phyloP scores from a whole-genome alignment of 805 yeast species.

The Metschnikowia henanensis region DNA sequence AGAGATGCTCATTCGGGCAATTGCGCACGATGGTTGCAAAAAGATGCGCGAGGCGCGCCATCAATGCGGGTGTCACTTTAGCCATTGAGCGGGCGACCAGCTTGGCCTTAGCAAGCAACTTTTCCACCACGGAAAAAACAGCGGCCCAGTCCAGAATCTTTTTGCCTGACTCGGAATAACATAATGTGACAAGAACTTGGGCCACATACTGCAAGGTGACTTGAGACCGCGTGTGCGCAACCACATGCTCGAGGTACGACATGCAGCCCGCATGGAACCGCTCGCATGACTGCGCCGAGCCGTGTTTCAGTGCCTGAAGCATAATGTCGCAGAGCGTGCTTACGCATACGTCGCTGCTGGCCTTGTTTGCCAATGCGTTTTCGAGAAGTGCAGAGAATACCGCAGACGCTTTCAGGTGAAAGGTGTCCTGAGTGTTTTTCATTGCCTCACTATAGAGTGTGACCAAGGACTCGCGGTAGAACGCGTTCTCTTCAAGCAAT shows the following conservation, averaged over 20 bases:
- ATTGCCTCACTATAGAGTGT: slow-evolving; percentile 71
- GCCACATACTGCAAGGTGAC: slow-evolving; percentile 20
- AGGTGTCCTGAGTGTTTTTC: slow-evolving; percentile 64
- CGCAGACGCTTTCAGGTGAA: slow-evolving; percentile 68
- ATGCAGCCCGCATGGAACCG: slow-evolving; percentile 41
- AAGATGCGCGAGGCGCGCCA: slow-evolving; percentile 42
- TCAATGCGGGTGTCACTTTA: slow-evolving; percentile 2
- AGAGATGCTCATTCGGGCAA: slow-evolving; percentile 46
- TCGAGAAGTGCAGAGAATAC: slow-evolving; percentile 49
- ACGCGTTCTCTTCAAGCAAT: slow-evolving; percentile 35
- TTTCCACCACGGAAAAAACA: slow-evolving; percentile 22
- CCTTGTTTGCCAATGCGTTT: slow-evolving; percentile 21
- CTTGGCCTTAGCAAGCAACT: slow-evolving; percentile 22
- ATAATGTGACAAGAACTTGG: slow-evolving; percentile 46
- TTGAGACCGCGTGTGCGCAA: slow-evolving; percentile 8
- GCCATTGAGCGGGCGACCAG: slow-evolving; percentile 4
- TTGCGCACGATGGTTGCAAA: slow-evolving; percentile 55
- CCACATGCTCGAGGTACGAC: slow-evolving; percentile 19
- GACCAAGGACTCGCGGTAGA: slow-evolving; percentile 58
- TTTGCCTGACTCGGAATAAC: slow-evolving; percentile 71
- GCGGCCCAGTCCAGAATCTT: slow-evolving; percentile 56
- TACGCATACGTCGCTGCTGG: slow-evolving; percentile 9
- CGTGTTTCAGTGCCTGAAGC: slow-evolving; percentile 52
- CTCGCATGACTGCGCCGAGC: slow-evolving; percentile 47
- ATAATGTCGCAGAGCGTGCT: slow-evolving; percentile 57